Evolutionary conservation across 331 rosid genomes (phyloP).

Genomic region (Malus hybrid): DNA sequence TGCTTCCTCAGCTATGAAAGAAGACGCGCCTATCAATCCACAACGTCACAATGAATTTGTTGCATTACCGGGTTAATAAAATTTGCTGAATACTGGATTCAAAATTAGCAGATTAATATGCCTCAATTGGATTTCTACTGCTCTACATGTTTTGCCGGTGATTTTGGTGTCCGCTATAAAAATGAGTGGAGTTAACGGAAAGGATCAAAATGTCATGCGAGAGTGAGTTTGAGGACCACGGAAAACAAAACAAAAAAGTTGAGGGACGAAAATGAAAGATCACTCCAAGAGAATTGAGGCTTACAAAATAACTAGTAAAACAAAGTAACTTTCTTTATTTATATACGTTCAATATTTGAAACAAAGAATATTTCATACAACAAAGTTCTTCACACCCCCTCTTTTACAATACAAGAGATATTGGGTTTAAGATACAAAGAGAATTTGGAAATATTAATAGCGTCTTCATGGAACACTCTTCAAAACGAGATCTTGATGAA

Average conservation of each 20-base stretch:
- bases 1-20: background rate
- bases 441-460: background rate
- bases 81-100: background rate
- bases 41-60: background rate
- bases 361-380: background rate
- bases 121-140: background rate
- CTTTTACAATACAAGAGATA: background rate
- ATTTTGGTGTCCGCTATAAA: background rate
- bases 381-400: background rate
- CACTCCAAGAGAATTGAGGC: background rate
- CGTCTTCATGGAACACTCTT: background rate
- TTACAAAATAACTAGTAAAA: background rate
- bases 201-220: background rate
- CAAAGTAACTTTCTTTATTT: background rate
- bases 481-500: conserved; percentile 75
- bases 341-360: background rate
- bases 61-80: background rate
- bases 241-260: background rate
- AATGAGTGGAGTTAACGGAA: background rate
- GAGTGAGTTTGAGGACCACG: background rate
- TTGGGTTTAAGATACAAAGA: background rate
- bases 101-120: background rate
- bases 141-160: background rate
- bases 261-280: background rate
- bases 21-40: background rate